Percentiles rank a stretch among this genome's conserved stretches.
These are phyloP conservation scores for Trypanosoma avium DNA, from an alignment of 208 protist species.

Conservation along the genomic window DNA sequence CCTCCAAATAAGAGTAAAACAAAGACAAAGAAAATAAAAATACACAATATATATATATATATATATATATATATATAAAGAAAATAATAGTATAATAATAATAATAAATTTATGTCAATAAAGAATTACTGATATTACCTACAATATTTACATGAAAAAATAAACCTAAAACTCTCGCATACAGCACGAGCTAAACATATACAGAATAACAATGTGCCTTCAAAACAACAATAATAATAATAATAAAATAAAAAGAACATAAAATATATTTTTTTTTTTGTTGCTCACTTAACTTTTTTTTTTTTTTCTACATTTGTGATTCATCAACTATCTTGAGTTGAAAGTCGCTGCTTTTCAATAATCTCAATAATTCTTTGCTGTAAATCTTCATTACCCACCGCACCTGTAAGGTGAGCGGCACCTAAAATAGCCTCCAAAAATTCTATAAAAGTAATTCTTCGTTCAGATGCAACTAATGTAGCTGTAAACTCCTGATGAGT, in stretches of 20 bases:
- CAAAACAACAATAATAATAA: neutral
- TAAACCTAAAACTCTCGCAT: too few relatives aligned
- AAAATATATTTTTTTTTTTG: neutral
- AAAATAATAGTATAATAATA: too few relatives aligned
- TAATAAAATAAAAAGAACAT: neutral
- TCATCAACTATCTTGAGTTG: neutral
- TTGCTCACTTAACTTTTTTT: neutral
- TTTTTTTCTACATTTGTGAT: conserved; percentile 23
- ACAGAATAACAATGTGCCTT: neutral
- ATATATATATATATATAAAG: too few relatives aligned
- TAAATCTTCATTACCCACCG: conserved; percentile 14
- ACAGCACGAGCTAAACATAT: too few relatives aligned
- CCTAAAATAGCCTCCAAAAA: conserved; percentile 67
- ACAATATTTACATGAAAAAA: too few relatives aligned
- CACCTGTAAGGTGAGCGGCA: conserved; percentile 29
- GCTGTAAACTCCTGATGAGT: conserved; percentile 22
- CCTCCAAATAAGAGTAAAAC: too few relatives aligned
- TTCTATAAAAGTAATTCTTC: conserved; percentile 66
- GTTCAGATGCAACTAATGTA: conserved; percentile 31
- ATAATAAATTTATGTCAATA: too few relatives aligned
- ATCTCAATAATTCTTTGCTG: conserved; percentile 15
- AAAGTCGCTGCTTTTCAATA: neutral
- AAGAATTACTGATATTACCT: too few relatives aligned
- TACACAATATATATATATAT: too few relatives aligned
- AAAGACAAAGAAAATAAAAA: too few relatives aligned